Conservation (phyloP, 2,329 filamentous ascomycete species). For the Fusarium foetens region DNA sequence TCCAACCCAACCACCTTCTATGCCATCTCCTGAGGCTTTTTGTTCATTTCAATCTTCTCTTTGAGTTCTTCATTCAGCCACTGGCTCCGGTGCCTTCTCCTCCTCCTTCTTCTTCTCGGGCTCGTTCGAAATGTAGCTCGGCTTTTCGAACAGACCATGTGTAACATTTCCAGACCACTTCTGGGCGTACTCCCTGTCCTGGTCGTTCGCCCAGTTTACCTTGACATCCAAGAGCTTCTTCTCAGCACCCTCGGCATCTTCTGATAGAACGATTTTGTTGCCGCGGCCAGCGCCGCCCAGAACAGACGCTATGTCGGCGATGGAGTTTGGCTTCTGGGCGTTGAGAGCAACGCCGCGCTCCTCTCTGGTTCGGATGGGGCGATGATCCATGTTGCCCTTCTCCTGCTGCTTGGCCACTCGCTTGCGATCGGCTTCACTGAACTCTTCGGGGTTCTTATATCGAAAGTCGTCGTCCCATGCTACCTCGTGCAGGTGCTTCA, state of each 20-base stretch:
- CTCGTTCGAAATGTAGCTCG: slow-evolving; percentile 37
- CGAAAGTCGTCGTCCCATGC: slow-evolving; percentile 65
- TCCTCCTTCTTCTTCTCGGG: slow-evolving; percentile 11
- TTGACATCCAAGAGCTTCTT: slow-evolving; percentile 53
- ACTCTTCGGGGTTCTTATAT: slow-evolving; percentile 51
- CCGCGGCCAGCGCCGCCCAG: slow-evolving; percentile 63
- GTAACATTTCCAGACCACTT: slow-evolving; percentile 64
- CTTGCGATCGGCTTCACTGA: slow-evolving; percentile 49
- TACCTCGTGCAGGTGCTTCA: slow-evolving; percentile 70
- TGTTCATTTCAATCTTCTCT: not conserved
- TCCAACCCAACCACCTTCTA: not conserved
- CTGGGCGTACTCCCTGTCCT: slow-evolving; percentile 59
- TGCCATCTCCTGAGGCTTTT: not conserved
- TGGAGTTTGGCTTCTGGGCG: slow-evolving; percentile 68
- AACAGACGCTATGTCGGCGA: slow-evolving; percentile 72
- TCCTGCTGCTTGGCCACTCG: slow-evolving; percentile 45
- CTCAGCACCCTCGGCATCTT: slow-evolving; percentile 31
- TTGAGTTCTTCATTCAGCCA: slow-evolving; percentile 5
- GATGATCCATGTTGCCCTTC: slow-evolving; percentile 47
- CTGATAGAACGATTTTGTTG: slow-evolving; percentile 56
- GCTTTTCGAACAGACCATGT: slow-evolving; percentile 56
- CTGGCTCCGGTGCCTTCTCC: slow-evolving; percentile 6
- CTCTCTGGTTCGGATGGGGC: slow-evolving; percentile 49
- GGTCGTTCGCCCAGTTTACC: slow-evolving; percentile 63
- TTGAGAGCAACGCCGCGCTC: slow-evolving; percentile 65